A percentile compares a stretch with the other conserved stretches of the same genome.
These are phyloP conservation scores for Aspergillus ibericus DNA, from an alignment of 2,329 filamentous ascomycete genomes.

Conservation along the genomic window DNA sequence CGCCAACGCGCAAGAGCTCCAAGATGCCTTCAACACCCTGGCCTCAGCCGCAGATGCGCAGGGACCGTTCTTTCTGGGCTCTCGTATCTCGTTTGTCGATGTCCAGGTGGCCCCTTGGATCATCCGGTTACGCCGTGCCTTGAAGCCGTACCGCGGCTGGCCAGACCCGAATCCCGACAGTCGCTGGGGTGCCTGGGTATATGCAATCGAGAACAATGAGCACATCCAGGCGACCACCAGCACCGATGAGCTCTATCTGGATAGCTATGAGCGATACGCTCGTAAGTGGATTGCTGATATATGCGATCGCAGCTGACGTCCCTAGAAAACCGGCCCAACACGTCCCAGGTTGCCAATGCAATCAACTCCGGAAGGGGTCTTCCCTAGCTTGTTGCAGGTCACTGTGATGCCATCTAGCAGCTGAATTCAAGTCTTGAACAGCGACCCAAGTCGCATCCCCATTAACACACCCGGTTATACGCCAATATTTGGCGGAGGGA, in stretches of 20 bases:
- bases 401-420: not conserved
- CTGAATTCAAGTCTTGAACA: not conserved
- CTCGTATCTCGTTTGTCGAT: conserved; percentile 64
- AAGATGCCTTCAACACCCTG: conserved; percentile 63
- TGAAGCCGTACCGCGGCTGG: conserved; percentile 67
- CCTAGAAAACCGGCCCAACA: conserved; percentile 60
- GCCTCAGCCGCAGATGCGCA: conserved; percentile 57
- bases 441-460: not conserved
- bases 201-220: conserved; percentile 65
- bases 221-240: conserved; percentile 68
- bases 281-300: conserved; percentile 40
- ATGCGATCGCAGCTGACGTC: conserved; percentile 13
- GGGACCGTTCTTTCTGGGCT: conserved; percentile 70
- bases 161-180: conserved; percentile 61
- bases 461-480: not conserved
- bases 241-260: conserved; percentile 63
- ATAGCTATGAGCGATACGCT: conserved; percentile 65
- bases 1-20: conserved; percentile 61
- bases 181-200: conserved; percentile 69
- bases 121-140: conserved; percentile 64
- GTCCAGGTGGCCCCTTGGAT: conserved; percentile 76
- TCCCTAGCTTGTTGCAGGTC: conserved; percentile 38
- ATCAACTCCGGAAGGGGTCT: conserved; percentile 58
- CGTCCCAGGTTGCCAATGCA: conserved; percentile 58
- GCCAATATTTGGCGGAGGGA: not conserved